Percentiles rank a stretch among this genome's conserved stretches.
These are phyloP conservation scores for Aspergillus chevalieri DNA, from an alignment of 2,329 filamentous ascomycete species.

Conservation along the genomic window DNA sequence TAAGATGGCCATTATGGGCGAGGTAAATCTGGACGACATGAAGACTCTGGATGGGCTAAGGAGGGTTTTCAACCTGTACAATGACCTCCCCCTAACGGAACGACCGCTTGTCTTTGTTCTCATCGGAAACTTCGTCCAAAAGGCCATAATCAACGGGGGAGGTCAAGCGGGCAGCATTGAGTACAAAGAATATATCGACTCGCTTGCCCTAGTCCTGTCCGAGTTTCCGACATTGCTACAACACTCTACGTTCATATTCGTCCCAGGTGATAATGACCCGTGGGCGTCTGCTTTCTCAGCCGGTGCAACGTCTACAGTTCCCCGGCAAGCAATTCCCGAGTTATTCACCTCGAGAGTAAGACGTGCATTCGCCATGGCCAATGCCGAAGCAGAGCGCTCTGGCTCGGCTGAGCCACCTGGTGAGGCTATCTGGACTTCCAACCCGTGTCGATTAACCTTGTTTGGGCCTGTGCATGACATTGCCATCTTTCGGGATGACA, in stretches of 20 bases:
- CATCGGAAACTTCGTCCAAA: constrained; percentile 72
- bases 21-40: constrained; percentile 80
- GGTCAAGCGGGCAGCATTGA: constrained; percentile 78
- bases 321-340: constrained; percentile 61
- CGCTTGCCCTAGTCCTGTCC: constrained; percentile 70
- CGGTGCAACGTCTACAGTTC: constrained; percentile 43
- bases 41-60: constrained; percentile 73
- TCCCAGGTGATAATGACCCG: constrained; percentile 95
- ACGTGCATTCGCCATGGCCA: constrained; percentile 71
- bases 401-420: constrained; percentile 52
- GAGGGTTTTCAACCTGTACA: constrained; percentile 71
- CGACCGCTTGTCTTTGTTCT: constrained; percentile 75
- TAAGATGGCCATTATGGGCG: constrained; percentile 70
- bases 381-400: constrained; percentile 57
- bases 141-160: constrained; percentile 56
- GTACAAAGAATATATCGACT: constrained; percentile 95
- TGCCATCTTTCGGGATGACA: constrained; percentile 79
- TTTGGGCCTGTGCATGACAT: constrained; percentile 88
- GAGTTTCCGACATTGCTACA: constrained; percentile 79
- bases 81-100: constrained; percentile 55
- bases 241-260: constrained; percentile 78
- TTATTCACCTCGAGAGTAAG: constrained; percentile 85
- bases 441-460: constrained; percentile 72
- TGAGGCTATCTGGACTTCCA: constrained; percentile 80
- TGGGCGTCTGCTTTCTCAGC: constrained; percentile 76